These are phyloP conservation scores for Boechera retrofracta DNA, from an alignment of 345 rosid species.

Conservation along the genomic window DNA sequence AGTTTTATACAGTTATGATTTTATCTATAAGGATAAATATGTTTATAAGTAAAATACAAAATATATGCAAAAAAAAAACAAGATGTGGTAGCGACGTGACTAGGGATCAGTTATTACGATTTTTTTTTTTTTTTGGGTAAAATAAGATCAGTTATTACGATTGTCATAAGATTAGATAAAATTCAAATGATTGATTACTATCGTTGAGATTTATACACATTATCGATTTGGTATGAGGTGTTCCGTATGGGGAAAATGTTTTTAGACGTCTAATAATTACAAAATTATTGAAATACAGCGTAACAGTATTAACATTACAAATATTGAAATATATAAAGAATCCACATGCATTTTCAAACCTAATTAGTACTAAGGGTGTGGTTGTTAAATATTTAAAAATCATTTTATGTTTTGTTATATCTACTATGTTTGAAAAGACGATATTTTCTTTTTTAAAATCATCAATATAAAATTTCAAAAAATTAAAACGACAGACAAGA, in stretches of 20 bases:
- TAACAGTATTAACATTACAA: not conserved
- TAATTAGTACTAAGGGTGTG: not conserved
- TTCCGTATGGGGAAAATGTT: slow-evolving; percentile 15
- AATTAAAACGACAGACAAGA: not conserved
- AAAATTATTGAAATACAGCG: slow-evolving; percentile 16
- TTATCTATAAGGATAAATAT: not conserved
- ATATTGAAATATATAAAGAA: not conserved
- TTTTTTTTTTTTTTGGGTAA: no score
- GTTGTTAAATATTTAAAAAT: not conserved
- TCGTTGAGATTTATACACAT: slow-evolving; percentile 25
- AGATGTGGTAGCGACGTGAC: slow-evolving; percentile 36
- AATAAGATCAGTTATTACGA: not conserved
- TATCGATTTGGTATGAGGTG: slow-evolving; percentile 34
- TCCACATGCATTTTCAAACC: slow-evolving; percentile 1
- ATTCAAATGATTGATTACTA: slow-evolving; percentile 26
- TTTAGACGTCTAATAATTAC: slow-evolving; percentile 18
- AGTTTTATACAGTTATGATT: not conserved
- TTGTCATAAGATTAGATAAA: not conserved
- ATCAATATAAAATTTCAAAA: not conserved
- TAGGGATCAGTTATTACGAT: not conserved
- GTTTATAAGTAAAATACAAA: not conserved
- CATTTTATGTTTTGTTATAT: no score
- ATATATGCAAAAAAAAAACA: not conserved
- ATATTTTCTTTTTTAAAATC: not conserved
- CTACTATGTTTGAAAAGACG: no score